These are phyloP conservation scores for Phialophora verrucosa DNA, from an alignment of 2,329 filamentous ascomycete species.

Conservation along the genomic window DNA sequence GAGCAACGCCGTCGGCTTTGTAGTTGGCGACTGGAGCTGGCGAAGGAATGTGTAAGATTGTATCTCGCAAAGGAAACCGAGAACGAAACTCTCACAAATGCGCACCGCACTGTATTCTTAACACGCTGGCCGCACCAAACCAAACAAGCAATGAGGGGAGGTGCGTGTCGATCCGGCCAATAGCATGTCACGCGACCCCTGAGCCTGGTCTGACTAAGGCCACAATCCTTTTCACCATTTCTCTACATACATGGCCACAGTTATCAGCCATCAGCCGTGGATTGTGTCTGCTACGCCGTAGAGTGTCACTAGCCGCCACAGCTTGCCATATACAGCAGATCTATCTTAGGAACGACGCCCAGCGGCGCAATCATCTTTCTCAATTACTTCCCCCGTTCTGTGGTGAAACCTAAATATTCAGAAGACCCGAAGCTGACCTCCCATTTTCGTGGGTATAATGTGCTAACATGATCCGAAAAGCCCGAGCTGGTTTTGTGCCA, in stretches of 20 bases:
- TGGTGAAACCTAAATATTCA: neutral
- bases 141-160: constrained; percentile 8
- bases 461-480: neutral
- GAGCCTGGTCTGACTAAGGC: constrained; percentile 15
- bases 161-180: constrained; percentile 15
- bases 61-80: constrained; percentile 3
- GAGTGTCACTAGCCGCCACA: neutral
- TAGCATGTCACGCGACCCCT: constrained; percentile 11
- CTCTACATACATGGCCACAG: neutral
- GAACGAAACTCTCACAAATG: constrained; percentile 9
- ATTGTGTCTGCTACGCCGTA: neutral
- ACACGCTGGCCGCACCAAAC: constrained; percentile 31
- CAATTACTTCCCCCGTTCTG: neutral
- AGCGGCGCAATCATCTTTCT: neutral
- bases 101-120: constrained; percentile 22
- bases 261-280: neutral
- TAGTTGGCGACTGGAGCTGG: neutral
- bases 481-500: neutral
- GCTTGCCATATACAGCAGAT: neutral
- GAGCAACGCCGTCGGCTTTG: neutral
- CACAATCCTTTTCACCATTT: constrained; percentile 10
- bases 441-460: neutral
- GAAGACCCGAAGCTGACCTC: neutral
- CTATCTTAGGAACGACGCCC: neutral
- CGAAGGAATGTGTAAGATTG: constrained; percentile 5